Evolutionary conservation across 345 rosid species (phyloP).

Genomic region (Salix arbutifolia): DNA sequence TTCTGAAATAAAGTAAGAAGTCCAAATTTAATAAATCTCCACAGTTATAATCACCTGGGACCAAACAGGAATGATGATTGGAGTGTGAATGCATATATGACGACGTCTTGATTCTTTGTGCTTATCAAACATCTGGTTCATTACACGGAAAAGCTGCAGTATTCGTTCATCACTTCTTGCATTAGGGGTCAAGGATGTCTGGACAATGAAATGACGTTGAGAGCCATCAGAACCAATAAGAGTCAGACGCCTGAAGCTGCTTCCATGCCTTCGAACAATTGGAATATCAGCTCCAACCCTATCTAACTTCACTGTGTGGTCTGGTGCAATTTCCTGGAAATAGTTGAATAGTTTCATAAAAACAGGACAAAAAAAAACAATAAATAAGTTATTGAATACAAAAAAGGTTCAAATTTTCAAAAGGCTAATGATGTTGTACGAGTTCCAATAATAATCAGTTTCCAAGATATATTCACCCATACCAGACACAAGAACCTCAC

Average conservation of each 20-base stretch:
- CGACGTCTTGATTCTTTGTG: slow-evolving; percentile 94
- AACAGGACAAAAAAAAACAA: neutral
- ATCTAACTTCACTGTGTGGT: slow-evolving; percentile 87
- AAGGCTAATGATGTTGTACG: neutral
- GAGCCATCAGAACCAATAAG: slow-evolving; percentile 97
- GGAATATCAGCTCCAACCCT: slow-evolving; percentile 93
- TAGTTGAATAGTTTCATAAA: neutral
- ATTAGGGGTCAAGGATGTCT: slow-evolving; percentile 97
- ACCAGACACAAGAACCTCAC: neutral
- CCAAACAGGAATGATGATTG: slow-evolving; percentile 99
- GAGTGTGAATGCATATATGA: slow-evolving; percentile 86
- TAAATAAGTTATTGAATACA: neutral
- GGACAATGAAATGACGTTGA: slow-evolving; percentile 90
- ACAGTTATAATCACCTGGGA: slow-evolving; percentile 62
- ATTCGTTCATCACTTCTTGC: slow-evolving; percentile 97
- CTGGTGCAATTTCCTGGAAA: slow-evolving; percentile 86
- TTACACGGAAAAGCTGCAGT: slow-evolving; percentile 92
- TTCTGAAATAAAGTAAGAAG: too few species aligned
- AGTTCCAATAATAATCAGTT: neutral
- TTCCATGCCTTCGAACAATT: slow-evolving; percentile 96
- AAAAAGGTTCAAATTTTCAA: neutral
- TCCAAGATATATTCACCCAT: neutral
- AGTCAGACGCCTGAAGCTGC: slow-evolving; percentile 95
- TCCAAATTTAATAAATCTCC: too few species aligned
- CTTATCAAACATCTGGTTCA: slow-evolving; percentile 99